Percentiles rank a stretch among this genome's conserved stretches.
These are phyloP conservation scores for Talaromyces sp. DNA, from an alignment of 2,329 filamentous ascomycete species.

Conservation along the genomic window DNA sequence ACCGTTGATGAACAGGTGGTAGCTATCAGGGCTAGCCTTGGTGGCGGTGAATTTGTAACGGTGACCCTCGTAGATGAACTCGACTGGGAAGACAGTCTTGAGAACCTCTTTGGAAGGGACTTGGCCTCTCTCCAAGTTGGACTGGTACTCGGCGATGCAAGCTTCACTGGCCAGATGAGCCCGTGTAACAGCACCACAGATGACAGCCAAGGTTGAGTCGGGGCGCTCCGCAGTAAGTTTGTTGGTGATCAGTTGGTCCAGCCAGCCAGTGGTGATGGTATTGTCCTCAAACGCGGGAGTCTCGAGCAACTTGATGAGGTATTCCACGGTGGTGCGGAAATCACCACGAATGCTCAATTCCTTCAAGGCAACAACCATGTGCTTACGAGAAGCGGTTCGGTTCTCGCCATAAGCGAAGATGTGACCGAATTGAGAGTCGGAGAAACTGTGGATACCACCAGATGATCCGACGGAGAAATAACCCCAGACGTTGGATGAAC, in stretches of 20 bases:
- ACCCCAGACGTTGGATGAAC: conserved; percentile 98
- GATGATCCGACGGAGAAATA: conserved; percentile 98
- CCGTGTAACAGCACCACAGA: conserved; percentile 92
- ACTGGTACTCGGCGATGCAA: conserved; percentile 81
- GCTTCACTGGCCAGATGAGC: conserved; percentile 90
- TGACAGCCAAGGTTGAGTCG: conserved; percentile 86
- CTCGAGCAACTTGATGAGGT: conserved; percentile 96
- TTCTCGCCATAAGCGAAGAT: conserved; percentile 99
- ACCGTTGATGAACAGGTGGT: conserved; percentile 97
- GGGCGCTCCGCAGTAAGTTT: conserved; percentile 94
- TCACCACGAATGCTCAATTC: conserved; percentile 99
- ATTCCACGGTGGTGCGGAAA: conserved; percentile 97
- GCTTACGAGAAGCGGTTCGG: conserved; percentile 89
- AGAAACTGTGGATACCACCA: conserved; percentile 98
- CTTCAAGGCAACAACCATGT: conserved; percentile 98
- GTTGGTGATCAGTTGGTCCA: conserved; percentile 97
- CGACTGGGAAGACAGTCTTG: conserved; percentile 94
- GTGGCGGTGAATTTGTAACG: conserved; percentile 99
- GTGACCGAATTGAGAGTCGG: conserved; percentile 97
- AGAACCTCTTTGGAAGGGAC: conserved; percentile 94
- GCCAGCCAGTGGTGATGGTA: conserved; percentile 98
- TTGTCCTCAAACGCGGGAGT: conserved; percentile 98
- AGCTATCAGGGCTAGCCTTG: conserved; percentile 85
- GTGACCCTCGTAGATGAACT: conserved; percentile 96
- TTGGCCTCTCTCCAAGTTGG: conserved; percentile 91